Base-by-base conservation (phyloP, 2,329 filamentous ascomycete species). In the Beauveria bassiana region DNA sequence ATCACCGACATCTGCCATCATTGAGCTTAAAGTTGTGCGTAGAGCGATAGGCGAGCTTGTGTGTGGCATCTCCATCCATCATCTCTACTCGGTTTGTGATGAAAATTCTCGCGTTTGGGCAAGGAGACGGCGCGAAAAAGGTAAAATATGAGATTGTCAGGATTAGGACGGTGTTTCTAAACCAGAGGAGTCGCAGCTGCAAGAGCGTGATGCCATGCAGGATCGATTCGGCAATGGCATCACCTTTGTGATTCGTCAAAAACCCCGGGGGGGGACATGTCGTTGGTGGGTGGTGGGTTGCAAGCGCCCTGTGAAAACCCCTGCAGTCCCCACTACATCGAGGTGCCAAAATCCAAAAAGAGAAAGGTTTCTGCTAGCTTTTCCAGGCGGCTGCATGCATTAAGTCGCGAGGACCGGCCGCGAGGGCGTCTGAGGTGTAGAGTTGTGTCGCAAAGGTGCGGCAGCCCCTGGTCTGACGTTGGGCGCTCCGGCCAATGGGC, bases 161-260 rank as follows among this genome's bases (percentile, higher is more conserved):
- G 59, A 61, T 56, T 53, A 18, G 52, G 38, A 26, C 22, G 26
- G 45, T 45, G 51, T 45, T 38, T 43, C 52, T 52, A 61, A 61
- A 61, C 59, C 42, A 43, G 59, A 61, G 12, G 18, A 61, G 59
- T 61, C 52, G 52, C 52, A 61, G 59, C 52, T 56, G 49, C 26
- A n/a, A 38, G 43, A 22, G 46, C 57, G 34, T 20, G 46, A 59
- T 42, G 56, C 54, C 43, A 47, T 56, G 53, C 40, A 38, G 34
- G 12, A 57, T 47, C 42, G 34, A 38, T 38, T 55, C 42, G 12
- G 18, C 8, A 20, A 28, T n/a, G 8, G n/a, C 26, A 28, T 7
- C 6, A 28, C 4, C 3, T 20, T 20, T 20, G 28, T 10, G 49
- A 20, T 38, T 38, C 34, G 34, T 38, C 34, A 38, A 38, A 38